phyloP scores from a whole-genome alignment of 176 grass and related monocot species.

The Bothriochloa decipiens region DNA sequence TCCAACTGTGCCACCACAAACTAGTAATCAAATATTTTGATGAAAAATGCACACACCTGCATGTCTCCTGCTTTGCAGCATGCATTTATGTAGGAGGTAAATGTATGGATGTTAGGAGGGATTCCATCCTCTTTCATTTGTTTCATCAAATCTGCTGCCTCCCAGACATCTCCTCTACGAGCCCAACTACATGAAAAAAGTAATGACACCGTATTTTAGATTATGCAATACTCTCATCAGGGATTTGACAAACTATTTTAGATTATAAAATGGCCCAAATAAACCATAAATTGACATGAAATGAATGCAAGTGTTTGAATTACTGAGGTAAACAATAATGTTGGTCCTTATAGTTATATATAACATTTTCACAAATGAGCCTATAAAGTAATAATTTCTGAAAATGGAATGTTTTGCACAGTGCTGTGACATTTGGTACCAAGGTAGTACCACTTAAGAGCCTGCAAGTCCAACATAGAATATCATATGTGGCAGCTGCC shows the following conservation, averaged over 20 bases:
- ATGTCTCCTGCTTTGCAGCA: slow-evolving; percentile 96
- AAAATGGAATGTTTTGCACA: not conserved
- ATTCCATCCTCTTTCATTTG: slow-evolving; percentile 97
- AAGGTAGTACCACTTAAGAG: not conserved
- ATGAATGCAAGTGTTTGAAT: not conserved
- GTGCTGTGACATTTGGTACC: not conserved
- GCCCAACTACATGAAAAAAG: slow-evolving; percentile 77
- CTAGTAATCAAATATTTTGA: slow-evolving; percentile 26
- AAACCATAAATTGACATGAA: slow-evolving; percentile 33
- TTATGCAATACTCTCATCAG: slow-evolving; percentile 5
- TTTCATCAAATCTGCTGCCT: slow-evolving; percentile 89
- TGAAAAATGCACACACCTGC: slow-evolving; percentile 48
- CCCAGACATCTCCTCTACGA: slow-evolving; percentile 97
- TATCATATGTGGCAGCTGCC: not conserved
- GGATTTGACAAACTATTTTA: slow-evolving; percentile 8
- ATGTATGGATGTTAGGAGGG: slow-evolving; percentile 90
- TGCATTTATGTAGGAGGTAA: slow-evolving; percentile 96
- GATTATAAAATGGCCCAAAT: slow-evolving; percentile 14
- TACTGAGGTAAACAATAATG: not conserved
- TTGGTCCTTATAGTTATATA: not conserved
- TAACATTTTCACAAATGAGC: not conserved
- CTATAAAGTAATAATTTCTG: not conserved
- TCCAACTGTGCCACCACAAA: slow-evolving; percentile 16
- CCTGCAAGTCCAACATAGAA: not conserved
- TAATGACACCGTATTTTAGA: slow-evolving; percentile 25